phyloP scores from a whole-genome alignment of 176 grass and related monocot species.

The bread wheat (Triticum aestivum) region IWGSC_CS_RefSeq_v2.1 NC_057799.1:630919468-630919967 shows the following conservation, averaged over 20 bases:
- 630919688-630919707: background rate
- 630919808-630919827: too few species aligned
- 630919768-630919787: background rate
- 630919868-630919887: background rate
- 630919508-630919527: too few species aligned
- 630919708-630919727: background rate
- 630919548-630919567: too few species aligned
- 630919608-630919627: background rate
- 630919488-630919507: too few species aligned
- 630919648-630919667: background rate
- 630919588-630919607: too few species aligned
- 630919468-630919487: too few species aligned
- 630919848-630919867: background rate
- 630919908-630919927: too few species aligned
- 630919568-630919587: too few species aligned
- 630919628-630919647: background rate
- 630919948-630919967: background rate
- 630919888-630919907: background rate
- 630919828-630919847: background rate
- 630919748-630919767: slow-evolving; percentile 20
- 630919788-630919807: background rate
- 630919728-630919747: slow-evolving; percentile 18
- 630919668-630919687: background rate
- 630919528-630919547: too few species aligned
- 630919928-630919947: too few species aligned